phyloP scores from a whole-genome alignment of 345 rosid species.

The Gossypium stocksii region DNA sequence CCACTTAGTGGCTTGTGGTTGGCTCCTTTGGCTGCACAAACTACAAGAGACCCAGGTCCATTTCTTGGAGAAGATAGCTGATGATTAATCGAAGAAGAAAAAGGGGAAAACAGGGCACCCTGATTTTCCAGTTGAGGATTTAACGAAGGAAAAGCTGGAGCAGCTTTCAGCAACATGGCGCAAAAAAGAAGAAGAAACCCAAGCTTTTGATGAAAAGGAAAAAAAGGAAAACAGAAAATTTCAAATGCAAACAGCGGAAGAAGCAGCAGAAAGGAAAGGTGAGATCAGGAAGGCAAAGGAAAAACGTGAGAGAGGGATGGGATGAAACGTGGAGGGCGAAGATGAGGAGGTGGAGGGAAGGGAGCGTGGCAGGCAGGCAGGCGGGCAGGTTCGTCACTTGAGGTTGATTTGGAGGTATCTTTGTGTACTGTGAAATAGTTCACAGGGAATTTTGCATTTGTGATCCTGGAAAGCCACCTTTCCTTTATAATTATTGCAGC shows the following conservation, averaged over 20 bases:
- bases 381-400: constrained; percentile 25
- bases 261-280: not conserved
- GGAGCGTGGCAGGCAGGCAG: constrained; percentile 49
- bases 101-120: constrained; percentile 23
- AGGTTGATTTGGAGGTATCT: constrained; percentile 21
- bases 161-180: constrained; percentile 44
- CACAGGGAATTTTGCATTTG: too few relatives aligned
- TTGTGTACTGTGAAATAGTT: too few relatives aligned
- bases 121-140: constrained; percentile 27
- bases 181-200: not conserved
- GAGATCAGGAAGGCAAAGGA: not conserved
- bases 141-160: constrained; percentile 36
- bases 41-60: constrained; percentile 16
- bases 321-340: not conserved
- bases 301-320: not conserved
- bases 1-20: constrained; percentile 41
- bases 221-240: not conserved
- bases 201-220: not conserved
- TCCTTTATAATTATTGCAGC: too few relatives aligned
- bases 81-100: constrained; percentile 18
- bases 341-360: not conserved
- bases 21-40: constrained; percentile 31
- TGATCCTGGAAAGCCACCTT: too few relatives aligned
- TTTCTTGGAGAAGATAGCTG: constrained; percentile 25
- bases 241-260: not conserved